A percentile compares a stretch with the other conserved stretches of the same genome.
These are phyloP conservation scores for Protomyces inundatus DNA, from an alignment of 1,139 yeast species.

Conservation along the genomic window DNA sequence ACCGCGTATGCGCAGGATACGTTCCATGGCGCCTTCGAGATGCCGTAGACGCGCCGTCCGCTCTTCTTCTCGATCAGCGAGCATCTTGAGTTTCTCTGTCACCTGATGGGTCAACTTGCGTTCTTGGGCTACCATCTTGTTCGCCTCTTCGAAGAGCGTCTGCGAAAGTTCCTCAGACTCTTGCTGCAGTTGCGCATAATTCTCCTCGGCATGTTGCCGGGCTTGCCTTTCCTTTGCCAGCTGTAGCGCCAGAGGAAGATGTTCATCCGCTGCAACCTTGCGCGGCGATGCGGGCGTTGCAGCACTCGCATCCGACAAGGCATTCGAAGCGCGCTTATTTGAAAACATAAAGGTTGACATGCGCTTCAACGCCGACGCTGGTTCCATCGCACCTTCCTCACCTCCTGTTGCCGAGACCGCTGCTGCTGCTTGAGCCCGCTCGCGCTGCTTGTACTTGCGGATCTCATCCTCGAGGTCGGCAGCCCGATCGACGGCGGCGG, in stretches of 20 bases:
- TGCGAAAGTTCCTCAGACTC: constrained; percentile 68
- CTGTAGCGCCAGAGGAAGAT: constrained; percentile 23
- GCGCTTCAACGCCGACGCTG: not conserved
- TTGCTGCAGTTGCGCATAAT: constrained; percentile 50
- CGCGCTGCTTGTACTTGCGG: constrained; percentile 6
- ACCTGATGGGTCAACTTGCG: not conserved
- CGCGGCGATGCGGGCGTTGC: constrained; percentile 12
- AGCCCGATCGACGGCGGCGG: constrained; percentile 24
- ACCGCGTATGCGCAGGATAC: constrained; percentile 5
- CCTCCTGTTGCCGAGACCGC: not conserved
- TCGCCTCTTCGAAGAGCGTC: constrained; percentile 64
- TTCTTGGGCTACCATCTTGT: constrained; percentile 52
- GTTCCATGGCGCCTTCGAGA: constrained; percentile 13
- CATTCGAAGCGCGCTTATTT: not conserved
- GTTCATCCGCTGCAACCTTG: not conserved
- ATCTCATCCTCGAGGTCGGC: constrained; percentile 22
- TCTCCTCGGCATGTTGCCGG: constrained; percentile 47
- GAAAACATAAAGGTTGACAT: not conserved
- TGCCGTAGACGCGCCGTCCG: constrained; percentile 7
- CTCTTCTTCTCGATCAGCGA: constrained; percentile 14
- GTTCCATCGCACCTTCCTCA: not conserved
- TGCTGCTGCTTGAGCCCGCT: constrained; percentile 4
- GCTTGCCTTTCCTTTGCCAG: constrained; percentile 31
- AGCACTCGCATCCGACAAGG: not conserved
- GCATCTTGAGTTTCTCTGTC: constrained; percentile 2